phyloP scores from a whole-genome alignment of 176 grass and related monocot genomes.

The Phoenix roebelenii region DNA sequence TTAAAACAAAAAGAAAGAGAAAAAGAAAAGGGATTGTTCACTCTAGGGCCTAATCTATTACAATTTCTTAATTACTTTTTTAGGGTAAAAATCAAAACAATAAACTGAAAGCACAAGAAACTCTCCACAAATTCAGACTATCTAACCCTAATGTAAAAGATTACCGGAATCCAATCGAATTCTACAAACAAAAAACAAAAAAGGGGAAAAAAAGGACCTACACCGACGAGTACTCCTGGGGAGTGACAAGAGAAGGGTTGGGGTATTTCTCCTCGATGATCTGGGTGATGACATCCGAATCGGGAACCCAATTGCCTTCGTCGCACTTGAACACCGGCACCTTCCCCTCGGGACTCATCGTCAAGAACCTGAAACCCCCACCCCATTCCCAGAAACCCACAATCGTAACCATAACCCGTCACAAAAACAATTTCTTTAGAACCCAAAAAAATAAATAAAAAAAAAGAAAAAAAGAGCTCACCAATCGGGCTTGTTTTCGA shows the following conservation, averaged over 20 bases:
- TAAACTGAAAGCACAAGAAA: too few relatives aligned
- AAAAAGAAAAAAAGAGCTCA: background rate
- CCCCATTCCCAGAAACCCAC: too few relatives aligned
- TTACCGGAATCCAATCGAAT: background rate
- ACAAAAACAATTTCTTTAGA: slow-evolving; percentile 4
- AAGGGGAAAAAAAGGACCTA: slow-evolving; percentile 8
- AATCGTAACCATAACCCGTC: too few relatives aligned
- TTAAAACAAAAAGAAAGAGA: too few relatives aligned
- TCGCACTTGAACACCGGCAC: slow-evolving; percentile 62
- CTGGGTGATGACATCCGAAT: slow-evolving; percentile 77
- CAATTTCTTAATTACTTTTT: too few relatives aligned
- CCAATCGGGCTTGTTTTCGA: slow-evolving; percentile 83
- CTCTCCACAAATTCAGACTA: too few relatives aligned
- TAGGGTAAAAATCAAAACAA: too few relatives aligned
- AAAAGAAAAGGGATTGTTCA: too few relatives aligned
- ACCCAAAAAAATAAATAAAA: background rate
- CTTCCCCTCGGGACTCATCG: slow-evolving; percentile 79
- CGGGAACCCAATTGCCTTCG: slow-evolving; percentile 63
- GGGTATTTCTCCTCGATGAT: slow-evolving; percentile 78
- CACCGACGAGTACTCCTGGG: slow-evolving; percentile 59
- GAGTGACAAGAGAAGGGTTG: slow-evolving; percentile 51
- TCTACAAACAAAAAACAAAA: background rate
- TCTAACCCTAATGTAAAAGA: too few relatives aligned
- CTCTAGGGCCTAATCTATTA: too few relatives aligned
- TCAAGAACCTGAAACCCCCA: slow-evolving; percentile 45